Base-by-base conservation (phyloP, 352 stramenopile species). In the Globisporangium viniferum region DNA sequence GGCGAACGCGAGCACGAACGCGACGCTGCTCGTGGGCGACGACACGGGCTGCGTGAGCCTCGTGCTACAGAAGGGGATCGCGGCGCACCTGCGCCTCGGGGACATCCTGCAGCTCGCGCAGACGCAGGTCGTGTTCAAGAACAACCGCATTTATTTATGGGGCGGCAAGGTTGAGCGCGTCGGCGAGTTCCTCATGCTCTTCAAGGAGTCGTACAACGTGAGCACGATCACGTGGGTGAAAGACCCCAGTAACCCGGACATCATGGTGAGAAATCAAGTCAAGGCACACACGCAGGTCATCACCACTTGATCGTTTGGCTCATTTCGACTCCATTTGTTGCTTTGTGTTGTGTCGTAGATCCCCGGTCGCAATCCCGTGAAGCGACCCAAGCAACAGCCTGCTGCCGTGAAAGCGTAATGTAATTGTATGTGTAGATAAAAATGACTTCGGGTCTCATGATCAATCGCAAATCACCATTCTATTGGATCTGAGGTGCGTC, bases 211-310 rank as follows among this genome's bases (percentile, higher is more conserved):
- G 35, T 57, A 76, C 66, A 94, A 96, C 61, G 79, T 96, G 55
- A 96, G 86, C 79, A 93, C 78, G 60, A 71, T 94, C 68, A 81
- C 86, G 35, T 96, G 88, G 81, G 81, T 91, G 44, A 92, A 93
- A 55, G 89, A 96, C 69, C 84, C 84, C 18, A 78, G 74, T 49
- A 90, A 93, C 65, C 83, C 82, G 0, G 83, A 94, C 46, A 68
- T 72, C 2, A 65, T 92, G 77, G 86, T 94, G 57, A 58, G 20
- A 22, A 8, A 31, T 7, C 8, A 3, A 20, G 24, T 33, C 31
- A 33, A 29, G 15, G 6, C 14, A 49, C 41, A 49, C 41, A 33
- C 31, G 5, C 5, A 33, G 31, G 15, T n/a, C 36, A 15, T 44
- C 9, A n/a, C 10, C 41, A n/a, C 5, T 49, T 18, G 35, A 3